phyloP scores from a whole-genome alignment of 495 filamentous ascomycete genomes.

The Penicillium arizonense region DNA sequence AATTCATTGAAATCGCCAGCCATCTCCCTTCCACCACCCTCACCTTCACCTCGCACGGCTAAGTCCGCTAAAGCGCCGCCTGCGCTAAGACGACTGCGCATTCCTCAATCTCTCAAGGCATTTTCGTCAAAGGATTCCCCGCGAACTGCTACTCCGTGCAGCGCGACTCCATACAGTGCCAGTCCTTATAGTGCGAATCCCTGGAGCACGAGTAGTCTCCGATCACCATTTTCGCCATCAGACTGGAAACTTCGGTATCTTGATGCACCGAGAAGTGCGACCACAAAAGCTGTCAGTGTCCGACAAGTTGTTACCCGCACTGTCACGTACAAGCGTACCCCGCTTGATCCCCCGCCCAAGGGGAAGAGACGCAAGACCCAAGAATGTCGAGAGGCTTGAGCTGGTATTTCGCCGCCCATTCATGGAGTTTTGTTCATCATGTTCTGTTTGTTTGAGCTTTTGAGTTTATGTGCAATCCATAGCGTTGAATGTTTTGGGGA shows the following conservation, averaged over 20 bases:
- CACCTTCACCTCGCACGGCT: slow-evolving; percentile 18
- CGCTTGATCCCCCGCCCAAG: slow-evolving; percentile 39
- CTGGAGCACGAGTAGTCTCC: slow-evolving; percentile 13
- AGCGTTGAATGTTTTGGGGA: not conserved
- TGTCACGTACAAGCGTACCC: slow-evolving; percentile 45
- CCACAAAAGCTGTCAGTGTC: slow-evolving; percentile 39
- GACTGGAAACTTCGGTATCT: slow-evolving; percentile 42
- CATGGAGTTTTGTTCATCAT: not conserved
- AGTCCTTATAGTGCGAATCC: not conserved
- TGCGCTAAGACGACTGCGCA: not conserved
- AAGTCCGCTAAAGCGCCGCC: not conserved
- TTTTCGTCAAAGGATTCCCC: not conserved
- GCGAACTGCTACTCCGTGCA: not conserved
- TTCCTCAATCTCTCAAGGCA: not conserved
- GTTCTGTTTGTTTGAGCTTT: not conserved
- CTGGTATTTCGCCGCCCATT: not conserved
- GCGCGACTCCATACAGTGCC: not conserved
- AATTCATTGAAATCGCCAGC: slow-evolving; percentile 26
- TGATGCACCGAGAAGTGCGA: slow-evolving; percentile 31
- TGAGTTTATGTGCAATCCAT: not conserved
- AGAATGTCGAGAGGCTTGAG: not conserved
- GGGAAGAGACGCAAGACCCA: slow-evolving; percentile 38
- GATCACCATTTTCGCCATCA: slow-evolving; percentile 39
- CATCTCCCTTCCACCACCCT: slow-evolving; percentile 35
- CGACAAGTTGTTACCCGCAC: slow-evolving; percentile 50